Evolutionary conservation across 1,284 basidiomycete species (phyloP).

Genomic region (Rhizoctonia solani): DNA sequence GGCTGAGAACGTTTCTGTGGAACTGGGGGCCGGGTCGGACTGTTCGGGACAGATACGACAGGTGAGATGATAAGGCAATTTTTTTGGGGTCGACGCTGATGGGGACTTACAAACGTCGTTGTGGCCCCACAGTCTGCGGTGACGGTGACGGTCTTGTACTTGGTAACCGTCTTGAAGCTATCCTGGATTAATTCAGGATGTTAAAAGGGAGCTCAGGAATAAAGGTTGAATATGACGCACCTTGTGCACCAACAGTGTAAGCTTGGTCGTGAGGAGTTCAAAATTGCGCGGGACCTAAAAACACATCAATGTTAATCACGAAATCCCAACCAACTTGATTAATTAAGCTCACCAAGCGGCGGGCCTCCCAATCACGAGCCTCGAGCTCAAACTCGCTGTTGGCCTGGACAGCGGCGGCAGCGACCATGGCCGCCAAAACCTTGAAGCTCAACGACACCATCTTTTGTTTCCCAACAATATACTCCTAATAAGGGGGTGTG

Average conservation of each 20-base stretch:
- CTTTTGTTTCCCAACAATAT: conserved; percentile 4
- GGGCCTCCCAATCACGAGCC: not conserved
- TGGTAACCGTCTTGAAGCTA: conserved; percentile 13
- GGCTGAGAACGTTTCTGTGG: too few relatives aligned
- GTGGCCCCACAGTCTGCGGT: conserved; percentile 11
- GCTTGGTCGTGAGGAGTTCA: conserved; percentile 23
- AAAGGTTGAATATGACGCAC: not conserved
- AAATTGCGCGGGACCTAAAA: conserved; percentile 4
- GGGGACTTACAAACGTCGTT: not conserved
- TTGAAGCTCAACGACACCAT: conserved; percentile 10
- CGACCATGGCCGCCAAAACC: conserved; percentile 3
- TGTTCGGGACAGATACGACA: not conserved
- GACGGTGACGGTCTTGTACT: conserved; percentile 19
- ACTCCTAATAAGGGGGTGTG: not conserved
- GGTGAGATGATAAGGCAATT: not conserved
- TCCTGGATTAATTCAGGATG: not conserved
- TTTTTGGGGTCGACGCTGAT: not conserved
- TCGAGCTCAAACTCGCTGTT: too few relatives aligned
- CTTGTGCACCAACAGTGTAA: conserved; percentile 30
- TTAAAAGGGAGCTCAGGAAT: not conserved
- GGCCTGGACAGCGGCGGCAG: conserved; percentile 3
- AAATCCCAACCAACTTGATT: not conserved
- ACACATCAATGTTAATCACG: not conserved
- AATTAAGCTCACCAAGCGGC: not conserved
- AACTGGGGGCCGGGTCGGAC: not conserved